Conservation (phyloP, 257 asterid species). For the Eustoma russellianum region DNA sequence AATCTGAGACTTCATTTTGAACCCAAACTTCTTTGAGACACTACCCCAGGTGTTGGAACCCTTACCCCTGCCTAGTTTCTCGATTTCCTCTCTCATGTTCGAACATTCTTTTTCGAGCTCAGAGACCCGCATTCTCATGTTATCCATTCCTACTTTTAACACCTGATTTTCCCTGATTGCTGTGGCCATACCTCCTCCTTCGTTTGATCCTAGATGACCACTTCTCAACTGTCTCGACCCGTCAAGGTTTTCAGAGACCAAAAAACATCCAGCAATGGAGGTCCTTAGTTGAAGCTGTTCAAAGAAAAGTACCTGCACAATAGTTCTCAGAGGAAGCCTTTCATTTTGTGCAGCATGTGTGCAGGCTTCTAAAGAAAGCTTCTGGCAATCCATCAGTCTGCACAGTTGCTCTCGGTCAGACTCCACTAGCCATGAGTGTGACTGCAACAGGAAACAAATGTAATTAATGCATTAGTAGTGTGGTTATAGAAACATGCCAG, state of each 20-base stretch:
- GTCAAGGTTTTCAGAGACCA: slow-evolving; percentile 12
- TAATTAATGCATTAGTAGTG: no score
- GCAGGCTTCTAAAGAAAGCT: slow-evolving; percentile 63
- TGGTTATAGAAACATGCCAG: no score
- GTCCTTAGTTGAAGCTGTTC: slow-evolving; percentile 54
- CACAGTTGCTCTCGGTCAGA: slow-evolving; percentile 47
- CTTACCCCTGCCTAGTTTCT: slow-evolving; percentile 39
- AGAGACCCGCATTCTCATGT: slow-evolving; percentile 58
- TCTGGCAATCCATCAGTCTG: slow-evolving; percentile 52
- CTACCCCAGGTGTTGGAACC: slow-evolving; percentile 26
- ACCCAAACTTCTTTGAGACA: no score
- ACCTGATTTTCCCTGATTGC: slow-evolving; percentile 58
- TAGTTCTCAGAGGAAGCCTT: slow-evolving; percentile 48
- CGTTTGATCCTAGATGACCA: slow-evolving; percentile 43
- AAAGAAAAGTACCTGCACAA: slow-evolving; percentile 42
- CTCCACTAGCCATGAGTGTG: slow-evolving; percentile 46
- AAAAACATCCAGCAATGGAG: slow-evolving; percentile 4
- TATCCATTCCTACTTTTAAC: slow-evolving; percentile 56
- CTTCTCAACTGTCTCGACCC: slow-evolving; percentile 53
- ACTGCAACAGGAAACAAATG: slow-evolving; percentile 23
- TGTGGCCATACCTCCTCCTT: slow-evolving; percentile 51
- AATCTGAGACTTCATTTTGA: no score
- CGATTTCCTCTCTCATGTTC: slow-evolving; percentile 57
- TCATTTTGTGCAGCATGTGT: slow-evolving; percentile 65
- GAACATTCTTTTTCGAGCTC: slow-evolving; percentile 62